phyloP scores from a whole-genome alignment of 208 protist genomes.

The Trypanosoma cruzi region DNA sequence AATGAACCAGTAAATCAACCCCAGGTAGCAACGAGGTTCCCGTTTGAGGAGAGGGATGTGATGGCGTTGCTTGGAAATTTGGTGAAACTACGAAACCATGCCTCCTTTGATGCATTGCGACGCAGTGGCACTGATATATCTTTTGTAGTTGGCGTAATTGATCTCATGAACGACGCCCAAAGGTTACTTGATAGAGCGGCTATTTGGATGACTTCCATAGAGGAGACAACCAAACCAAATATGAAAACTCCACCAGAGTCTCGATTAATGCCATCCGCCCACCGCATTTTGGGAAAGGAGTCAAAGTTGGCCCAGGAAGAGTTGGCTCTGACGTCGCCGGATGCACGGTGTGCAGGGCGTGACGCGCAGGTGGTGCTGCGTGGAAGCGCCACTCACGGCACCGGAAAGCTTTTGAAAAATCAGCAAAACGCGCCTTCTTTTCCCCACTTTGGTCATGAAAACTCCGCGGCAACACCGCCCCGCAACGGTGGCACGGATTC shows the following conservation, averaged over 20 bases:
- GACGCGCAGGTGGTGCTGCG: not conserved
- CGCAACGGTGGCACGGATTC: not conserved
- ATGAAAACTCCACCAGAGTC: not conserved
- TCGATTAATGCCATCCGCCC: not conserved
- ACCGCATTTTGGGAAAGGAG: not conserved
- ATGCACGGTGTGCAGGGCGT: not conserved
- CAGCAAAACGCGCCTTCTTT: not conserved
- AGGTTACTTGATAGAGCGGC: conserved; percentile 33
- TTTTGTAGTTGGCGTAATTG: conserved; percentile 51
- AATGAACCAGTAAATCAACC: not conserved
- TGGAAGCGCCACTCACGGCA: not conserved
- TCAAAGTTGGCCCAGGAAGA: not conserved
- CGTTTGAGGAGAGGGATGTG: conserved; percentile 26
- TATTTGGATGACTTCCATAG: not conserved
- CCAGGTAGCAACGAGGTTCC: not conserved
- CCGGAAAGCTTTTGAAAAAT: not conserved
- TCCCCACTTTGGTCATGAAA: not conserved
- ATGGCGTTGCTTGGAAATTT: conserved; percentile 29
- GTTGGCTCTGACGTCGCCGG: not conserved
- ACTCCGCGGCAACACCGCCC: not conserved
- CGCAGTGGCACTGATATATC: conserved; percentile 32
- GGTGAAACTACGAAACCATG: conserved; percentile 32
- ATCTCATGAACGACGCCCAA: conserved; percentile 40
- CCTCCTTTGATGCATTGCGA: conserved; percentile 37
- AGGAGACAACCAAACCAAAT: not conserved